Evolutionary conservation across 2,329 filamentous ascomycete species (phyloP).

Genomic region (Endoconidiophora polonica): DNA sequence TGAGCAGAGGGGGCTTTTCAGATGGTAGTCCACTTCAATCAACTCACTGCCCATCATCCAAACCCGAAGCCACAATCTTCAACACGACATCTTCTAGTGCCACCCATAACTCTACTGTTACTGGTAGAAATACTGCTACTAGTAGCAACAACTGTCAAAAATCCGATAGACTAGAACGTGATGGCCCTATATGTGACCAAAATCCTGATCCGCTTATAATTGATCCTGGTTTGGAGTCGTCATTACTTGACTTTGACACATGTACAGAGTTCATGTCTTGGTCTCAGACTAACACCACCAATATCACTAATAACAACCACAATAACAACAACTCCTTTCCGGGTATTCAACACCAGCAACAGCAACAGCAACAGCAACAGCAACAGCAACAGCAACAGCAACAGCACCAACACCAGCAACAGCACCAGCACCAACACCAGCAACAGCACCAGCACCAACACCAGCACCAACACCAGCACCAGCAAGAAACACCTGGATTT

Average conservation of each 20-base stretch:
- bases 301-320: neutral
- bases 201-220: neutral
- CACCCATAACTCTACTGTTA: no score
- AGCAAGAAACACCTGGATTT: neutral
- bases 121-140: no score
- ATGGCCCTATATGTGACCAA: no score
- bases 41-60: no score
- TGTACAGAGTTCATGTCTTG: slow-evolving; percentile 3
- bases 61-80: no score
- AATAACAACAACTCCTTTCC: neutral
- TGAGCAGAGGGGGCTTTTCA: no score
- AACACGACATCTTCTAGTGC: no score
- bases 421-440: neutral
- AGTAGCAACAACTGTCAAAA: no score
- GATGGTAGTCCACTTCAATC: no score
- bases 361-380: neutral
- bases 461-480: slow-evolving; percentile 4
- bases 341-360: neutral
- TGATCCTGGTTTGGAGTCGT: neutral
- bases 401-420: neutral
- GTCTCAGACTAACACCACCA: neutral
- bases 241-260: slow-evolving; percentile 2
- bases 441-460: neutral
- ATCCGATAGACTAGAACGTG: no score
- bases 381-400: neutral